A percentile compares a stretch with the other conserved stretches of the same genome.
Evolutionary conservation across 2,329 filamentous ascomycete genomes (phyloP).

Genomic region (Fusarium nodosum): DNA sequence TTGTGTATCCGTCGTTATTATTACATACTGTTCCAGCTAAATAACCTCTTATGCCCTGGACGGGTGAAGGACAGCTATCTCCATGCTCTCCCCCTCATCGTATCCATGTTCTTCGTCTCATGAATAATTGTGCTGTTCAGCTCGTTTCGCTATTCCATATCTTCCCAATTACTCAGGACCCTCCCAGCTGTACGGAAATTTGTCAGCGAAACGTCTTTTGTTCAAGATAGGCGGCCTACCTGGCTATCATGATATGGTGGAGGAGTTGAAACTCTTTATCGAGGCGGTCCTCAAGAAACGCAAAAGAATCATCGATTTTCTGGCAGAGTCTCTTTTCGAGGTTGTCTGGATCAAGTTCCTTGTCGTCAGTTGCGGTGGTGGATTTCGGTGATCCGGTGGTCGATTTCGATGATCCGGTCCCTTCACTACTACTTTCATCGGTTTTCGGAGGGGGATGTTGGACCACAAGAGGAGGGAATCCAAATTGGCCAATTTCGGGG

Average conservation of each 20-base stretch:
- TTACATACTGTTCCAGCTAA: background rate
- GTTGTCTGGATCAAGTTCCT: background rate
- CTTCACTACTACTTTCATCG: too few species aligned
- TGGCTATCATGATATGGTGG: background rate
- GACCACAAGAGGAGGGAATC: too few species aligned
- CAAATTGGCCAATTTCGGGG: too few species aligned
- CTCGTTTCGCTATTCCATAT: background rate
- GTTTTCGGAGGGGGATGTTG: too few species aligned
- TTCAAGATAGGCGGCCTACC: background rate
- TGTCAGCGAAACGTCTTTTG: background rate
- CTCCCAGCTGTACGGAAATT: background rate
- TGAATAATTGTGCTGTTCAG: background rate
- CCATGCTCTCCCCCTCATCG: background rate
- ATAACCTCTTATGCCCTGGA: background rate
- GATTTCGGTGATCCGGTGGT: background rate
- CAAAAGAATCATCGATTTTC: background rate
- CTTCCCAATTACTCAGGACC: background rate
- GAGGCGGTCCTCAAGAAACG: background rate
- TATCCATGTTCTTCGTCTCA: background rate
- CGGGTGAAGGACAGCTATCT: background rate
- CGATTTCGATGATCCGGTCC: background rate
- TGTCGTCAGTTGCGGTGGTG: background rate
- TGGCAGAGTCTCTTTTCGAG: background rate
- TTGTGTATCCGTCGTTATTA: background rate
- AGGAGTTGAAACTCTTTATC: background rate